phyloP scores from a whole-genome alignment of 1,284 basidiomycete species.

The Malassezia slooffiae region DNA sequence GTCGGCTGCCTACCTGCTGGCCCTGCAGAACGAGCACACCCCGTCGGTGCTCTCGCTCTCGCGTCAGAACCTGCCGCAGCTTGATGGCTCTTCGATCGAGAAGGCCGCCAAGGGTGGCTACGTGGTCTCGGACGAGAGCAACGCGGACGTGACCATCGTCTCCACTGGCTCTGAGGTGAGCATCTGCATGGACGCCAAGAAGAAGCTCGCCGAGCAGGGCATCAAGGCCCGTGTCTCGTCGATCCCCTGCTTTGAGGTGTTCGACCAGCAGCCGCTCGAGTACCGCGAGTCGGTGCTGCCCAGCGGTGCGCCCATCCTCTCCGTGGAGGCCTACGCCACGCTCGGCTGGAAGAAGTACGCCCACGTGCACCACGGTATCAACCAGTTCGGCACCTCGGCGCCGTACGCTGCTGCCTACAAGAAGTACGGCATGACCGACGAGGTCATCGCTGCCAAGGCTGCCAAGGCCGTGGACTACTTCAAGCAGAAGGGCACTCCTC shows the following conservation, averaged over 20 bases:
- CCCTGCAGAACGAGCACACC: slow-evolving; percentile 61
- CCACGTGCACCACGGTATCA: slow-evolving; percentile 39
- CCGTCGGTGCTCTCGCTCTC: slow-evolving; percentile 74
- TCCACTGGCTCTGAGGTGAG: slow-evolving; percentile 77
- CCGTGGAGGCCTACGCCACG: slow-evolving; percentile 64
- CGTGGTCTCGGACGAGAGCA: slow-evolving; percentile 65
- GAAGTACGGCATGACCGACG: slow-evolving; percentile 33
- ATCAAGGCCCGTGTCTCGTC: slow-evolving; percentile 73
- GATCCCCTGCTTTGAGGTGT: slow-evolving; percentile 78
- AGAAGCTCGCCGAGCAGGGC: slow-evolving; percentile 56
- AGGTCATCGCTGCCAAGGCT: slow-evolving; percentile 65
- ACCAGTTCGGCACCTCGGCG: slow-evolving; percentile 62
- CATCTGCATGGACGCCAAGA: slow-evolving; percentile 73
- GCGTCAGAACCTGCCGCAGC: slow-evolving; percentile 83
- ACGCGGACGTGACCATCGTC: slow-evolving; percentile 72
- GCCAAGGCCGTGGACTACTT: slow-evolving; percentile 81
- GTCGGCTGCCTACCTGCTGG: slow-evolving; percentile 73
- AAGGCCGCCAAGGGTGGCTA: slow-evolving; percentile 75
- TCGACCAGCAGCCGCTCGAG: slow-evolving; percentile 68
- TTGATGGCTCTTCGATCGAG: slow-evolving; percentile 76
- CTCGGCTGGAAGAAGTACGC: slow-evolving; percentile 44
- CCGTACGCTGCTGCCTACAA: slow-evolving; percentile 78
- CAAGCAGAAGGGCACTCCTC: slow-evolving; percentile 62
- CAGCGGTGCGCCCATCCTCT: slow-evolving; percentile 76
- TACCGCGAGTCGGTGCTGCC: slow-evolving; percentile 76